Evolutionary conservation across 1,284 basidiomycete genomes (phyloP), one percentile per base, ranked within the genome.

Genomic region (Cutaneotrichosporon spelunceum): DNA sequence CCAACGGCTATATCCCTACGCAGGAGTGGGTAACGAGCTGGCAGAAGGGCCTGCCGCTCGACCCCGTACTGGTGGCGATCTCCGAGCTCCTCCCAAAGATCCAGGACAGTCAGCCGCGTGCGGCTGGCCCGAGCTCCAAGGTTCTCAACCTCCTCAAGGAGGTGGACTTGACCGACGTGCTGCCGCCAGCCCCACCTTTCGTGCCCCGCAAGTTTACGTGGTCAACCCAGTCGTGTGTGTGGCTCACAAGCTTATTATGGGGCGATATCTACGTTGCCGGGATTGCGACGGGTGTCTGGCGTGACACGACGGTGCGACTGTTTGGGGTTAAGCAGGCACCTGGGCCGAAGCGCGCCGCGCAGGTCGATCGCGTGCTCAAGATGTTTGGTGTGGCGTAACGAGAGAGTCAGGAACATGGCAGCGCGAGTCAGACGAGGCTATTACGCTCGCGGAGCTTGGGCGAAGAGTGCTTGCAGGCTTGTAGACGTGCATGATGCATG

Each of bases 221-320:
- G 91, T 89, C 91, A 5, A 88, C 91, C 66, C 88, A 90, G 4
- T 92, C 90, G 4, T 83, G 88, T 59, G 84, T 93, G 13, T 95
- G 93, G 93, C 82, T 94, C 52, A 90, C 91, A 10, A 91, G 89
- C 0, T 79, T 95, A 56, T 86, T 93, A 36, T 96, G 93, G 91
- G 93, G 93, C 48, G 91, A 93, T 73, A 85, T 93, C 24, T 96
- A 93, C 72, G 88, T 96, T n/a, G 87, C 87, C 44, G 88, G 87
- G 9, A 87, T 93, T 84, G 86, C 87, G 2, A 53, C 60, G 6
- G 90, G 90, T 8, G 85, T 92, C 42, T 94, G 91, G 91, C 89
- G 89, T 68, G 85, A 86, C 48, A 93, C 92, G 11, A 88, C 86
- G 49, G 90, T 94, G 21, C 86, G 89, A 27, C 78, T 95, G 54